Percentiles rank a stretch among this genome's conserved stretches.
phyloP scores from a whole-genome alignment of 2,329 filamentous ascomycete species.

The Colletotrichum sp. region DNA sequence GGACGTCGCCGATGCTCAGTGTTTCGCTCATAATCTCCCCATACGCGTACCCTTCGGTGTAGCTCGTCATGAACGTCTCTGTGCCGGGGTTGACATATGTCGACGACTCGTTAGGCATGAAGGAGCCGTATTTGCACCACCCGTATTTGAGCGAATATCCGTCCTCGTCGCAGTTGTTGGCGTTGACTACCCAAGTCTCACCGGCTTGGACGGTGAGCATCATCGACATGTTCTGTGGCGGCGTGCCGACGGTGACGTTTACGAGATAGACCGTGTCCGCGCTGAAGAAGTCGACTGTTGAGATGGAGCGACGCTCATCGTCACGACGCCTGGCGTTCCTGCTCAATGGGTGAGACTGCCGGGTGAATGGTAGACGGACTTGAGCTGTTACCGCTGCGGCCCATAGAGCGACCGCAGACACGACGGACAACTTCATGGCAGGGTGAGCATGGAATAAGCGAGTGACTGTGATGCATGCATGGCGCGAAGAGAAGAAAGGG shows the following conservation, averaged over 20 bases:
- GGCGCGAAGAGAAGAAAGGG: background rate
- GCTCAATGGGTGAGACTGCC: background rate
- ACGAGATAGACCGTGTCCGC: background rate
- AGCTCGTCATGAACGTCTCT: slow-evolving; percentile 59
- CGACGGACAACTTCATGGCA: background rate
- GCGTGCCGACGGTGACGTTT: slow-evolving; percentile 15
- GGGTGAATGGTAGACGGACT: slow-evolving; percentile 1
- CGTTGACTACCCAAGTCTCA: background rate
- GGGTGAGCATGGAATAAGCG: background rate
- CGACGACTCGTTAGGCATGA: slow-evolving; percentile 49
- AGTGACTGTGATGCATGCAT: background rate
- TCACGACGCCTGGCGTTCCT: background rate
- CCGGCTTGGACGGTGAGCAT: background rate
- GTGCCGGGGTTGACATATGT: slow-evolving; percentile 49
- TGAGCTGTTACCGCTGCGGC: background rate
- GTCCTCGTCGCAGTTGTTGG: background rate
- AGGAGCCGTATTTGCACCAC: background rate
- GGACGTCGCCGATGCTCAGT: slow-evolving; percentile 52
- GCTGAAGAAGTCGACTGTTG: background rate
- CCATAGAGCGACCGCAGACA: background rate
- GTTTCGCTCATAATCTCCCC: slow-evolving; percentile 45
- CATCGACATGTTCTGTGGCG: slow-evolving; percentile 7
- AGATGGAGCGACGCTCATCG: background rate
- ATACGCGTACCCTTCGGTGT: slow-evolving; percentile 55
- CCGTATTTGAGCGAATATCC: background rate